Conservation (phyloP, 371 early-diverging fungal genomes). For the Mucor irregularis region DNA sequence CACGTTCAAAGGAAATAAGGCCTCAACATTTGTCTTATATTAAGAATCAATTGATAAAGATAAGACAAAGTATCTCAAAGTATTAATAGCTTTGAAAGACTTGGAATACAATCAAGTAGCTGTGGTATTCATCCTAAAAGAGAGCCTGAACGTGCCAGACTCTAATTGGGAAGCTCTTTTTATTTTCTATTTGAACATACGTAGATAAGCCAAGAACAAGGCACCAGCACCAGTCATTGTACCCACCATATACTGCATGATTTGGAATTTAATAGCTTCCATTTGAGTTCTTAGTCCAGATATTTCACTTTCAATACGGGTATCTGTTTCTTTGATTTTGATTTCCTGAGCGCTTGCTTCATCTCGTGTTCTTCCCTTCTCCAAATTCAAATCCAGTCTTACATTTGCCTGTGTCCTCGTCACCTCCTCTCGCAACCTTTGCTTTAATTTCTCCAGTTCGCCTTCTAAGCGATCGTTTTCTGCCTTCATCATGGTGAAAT, state of each 20-base stretch:
- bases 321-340: constrained; percentile 85
- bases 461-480: constrained; percentile 80
- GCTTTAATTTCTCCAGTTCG: constrained; percentile 81
- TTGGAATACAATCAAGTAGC: too few species aligned
- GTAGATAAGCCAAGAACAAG: constrained; percentile 67
- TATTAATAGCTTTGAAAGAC: too few species aligned
- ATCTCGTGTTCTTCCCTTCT: constrained; percentile 87
- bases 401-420: constrained; percentile 86
- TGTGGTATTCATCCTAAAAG: too few species aligned
- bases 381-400: constrained; percentile 84
- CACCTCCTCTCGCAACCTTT: constrained; percentile 81
- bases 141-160: too few species aligned
- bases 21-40: too few species aligned
- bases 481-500: constrained; percentile 80
- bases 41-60: too few species aligned
- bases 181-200: too few species aligned
- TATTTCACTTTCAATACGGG: constrained; percentile 89
- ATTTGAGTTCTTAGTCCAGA: constrained; percentile 82
- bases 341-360: constrained; percentile 83
- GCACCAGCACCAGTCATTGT: constrained; percentile 85
- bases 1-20: too few species aligned
- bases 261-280: constrained; percentile 89
- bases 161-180: too few species aligned
- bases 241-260: constrained; percentile 80
- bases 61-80: too few species aligned